These are phyloP conservation scores for Ceratocystis eucalypticola DNA, from an alignment of 2,329 filamentous ascomycete species.

Conservation along the genomic window DNA sequence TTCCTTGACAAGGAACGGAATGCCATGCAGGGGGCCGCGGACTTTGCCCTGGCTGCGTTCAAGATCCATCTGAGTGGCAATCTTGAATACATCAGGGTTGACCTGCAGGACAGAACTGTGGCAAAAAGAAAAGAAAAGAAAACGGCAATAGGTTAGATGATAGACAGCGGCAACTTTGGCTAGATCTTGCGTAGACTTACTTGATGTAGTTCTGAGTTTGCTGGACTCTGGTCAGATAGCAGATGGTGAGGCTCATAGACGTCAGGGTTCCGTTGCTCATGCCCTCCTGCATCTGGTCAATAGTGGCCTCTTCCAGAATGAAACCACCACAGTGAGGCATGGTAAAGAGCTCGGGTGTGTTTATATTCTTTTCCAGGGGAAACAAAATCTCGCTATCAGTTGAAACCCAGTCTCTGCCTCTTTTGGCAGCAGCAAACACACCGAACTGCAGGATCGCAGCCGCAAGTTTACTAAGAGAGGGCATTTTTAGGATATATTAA, in stretches of 20 bases:
- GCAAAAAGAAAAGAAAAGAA: neutral
- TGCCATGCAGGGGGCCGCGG: conserved; percentile 57
- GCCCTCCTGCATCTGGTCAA: conserved; percentile 50
- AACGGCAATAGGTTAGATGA: neutral
- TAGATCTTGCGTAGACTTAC: conserved; percentile 27
- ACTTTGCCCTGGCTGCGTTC: conserved; percentile 44
- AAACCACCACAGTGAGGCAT: conserved; percentile 50
- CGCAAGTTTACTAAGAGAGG: neutral
- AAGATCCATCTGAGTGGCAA: conserved; percentile 46
- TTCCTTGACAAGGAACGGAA: conserved; percentile 64
- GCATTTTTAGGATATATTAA: neutral
- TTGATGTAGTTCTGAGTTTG: conserved; percentile 54
- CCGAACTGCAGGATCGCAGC: neutral
- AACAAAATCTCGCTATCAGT: conserved; percentile 22
- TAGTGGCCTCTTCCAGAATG: conserved; percentile 53
- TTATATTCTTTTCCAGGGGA: conserved; percentile 28
- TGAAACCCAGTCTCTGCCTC: neutral
- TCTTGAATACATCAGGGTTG: conserved; percentile 52
- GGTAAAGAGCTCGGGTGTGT: conserved; percentile 37
- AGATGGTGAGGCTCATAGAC: conserved; percentile 43
- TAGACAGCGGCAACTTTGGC: neutral
- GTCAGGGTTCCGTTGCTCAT: conserved; percentile 43
- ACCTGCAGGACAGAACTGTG: conserved; percentile 45
- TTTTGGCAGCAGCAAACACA: neutral
- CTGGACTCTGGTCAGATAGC: conserved; percentile 46